Evolutionary conservation across 2,329 filamentous ascomycete species (phyloP), one percentile per base, ranked within the genome.

Genomic region (Nemania bipapillata): DNA sequence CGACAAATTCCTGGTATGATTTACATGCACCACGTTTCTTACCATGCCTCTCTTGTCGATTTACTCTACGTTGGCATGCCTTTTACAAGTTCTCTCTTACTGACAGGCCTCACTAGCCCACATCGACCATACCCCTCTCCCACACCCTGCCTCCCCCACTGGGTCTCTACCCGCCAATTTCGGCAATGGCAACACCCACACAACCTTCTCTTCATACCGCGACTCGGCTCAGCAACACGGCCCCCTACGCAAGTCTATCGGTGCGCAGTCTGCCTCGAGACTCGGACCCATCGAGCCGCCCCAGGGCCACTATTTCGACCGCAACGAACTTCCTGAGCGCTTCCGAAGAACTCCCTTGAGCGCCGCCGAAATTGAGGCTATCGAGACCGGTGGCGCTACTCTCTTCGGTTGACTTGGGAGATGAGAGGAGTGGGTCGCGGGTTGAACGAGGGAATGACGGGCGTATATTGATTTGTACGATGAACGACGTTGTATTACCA

Each of bases 331-430:
- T 26, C 95, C 96, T 20, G 80, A 85, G 71, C 89, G 95, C 76
- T 99, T 97, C 87, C 89, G 90, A 77, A 88, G 93, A 72, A 84
- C 88, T 56, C 87, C 89, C 12, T 92, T 94, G 82, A 90, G 88
- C 42, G 82, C 90, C 74, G 90, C 90, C 50, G 96, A 99, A 87
- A 99, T 99, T 69, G 96, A 98, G 81, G 94, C 94, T 24, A 88
- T 99, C 77, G 94, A 97, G 88, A 96, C 93, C 64, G 96, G 94
- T 63, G 96, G 96, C 65, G 96, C 95, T 37, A 82, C 86, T 40
- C 79, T 85, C 65, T 81, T 86, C 72, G 82, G 83, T 70, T 87
- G 78, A 83, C 68, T 35, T 50, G 1, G 20, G 17, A 47, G 15
- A 22, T 1, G 47, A 20, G n/a, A 7, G 9, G 32, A 37, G 7